Evolutionary conservation across 192 early-diverging fungal species (phyloP), one percentile per base, ranked within the genome.

Genomic region (Umbelopsis vinacea): DNA sequence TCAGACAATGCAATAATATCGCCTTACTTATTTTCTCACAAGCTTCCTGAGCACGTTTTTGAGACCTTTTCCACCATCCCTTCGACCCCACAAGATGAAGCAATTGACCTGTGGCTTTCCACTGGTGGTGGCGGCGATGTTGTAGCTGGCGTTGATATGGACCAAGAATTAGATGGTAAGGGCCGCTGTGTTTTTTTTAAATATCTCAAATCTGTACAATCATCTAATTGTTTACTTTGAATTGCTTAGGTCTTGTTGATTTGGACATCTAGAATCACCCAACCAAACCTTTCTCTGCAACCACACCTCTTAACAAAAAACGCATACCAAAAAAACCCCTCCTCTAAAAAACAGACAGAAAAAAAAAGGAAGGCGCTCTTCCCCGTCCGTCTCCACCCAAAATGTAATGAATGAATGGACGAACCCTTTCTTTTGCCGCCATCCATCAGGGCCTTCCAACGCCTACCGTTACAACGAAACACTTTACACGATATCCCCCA

Each of bases 111-210:
- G 29, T 63, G 57, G 57, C 26, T 63, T 4, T 63, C 57, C 33
- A 63, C 57, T 17, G 57, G 57, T n/a, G 57, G 57, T 37, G 57
- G 57, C 33, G 57, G 57, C 15, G 57, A 63, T 38, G 57, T 63
- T 19, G 57, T 63, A 35, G 33, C 19, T n/a, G 57, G 57, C 19
- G 57, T 63, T 29, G 57, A 63, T 26, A 63, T 63, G 57, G 57
- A 63, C 35, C 57, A 63, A 5, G 57, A 63, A 33, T 63, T 63
- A 37, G 57, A 63, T 12, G 57, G 57, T 63, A 63, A 37, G 57
- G 33, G 11, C 29, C 29, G 29, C 3, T 29, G 29, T 29, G 40
- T 43, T 4, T 4, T 43, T n/a, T 43, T 1, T 4, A 12, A 43
- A 54, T 1, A 12, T 7, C 6, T 14, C n/a, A 54, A 54, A 26